Conservation (phyloP, 495 filamentous ascomycete species). For the Stereocaulon alpinum region DNA sequence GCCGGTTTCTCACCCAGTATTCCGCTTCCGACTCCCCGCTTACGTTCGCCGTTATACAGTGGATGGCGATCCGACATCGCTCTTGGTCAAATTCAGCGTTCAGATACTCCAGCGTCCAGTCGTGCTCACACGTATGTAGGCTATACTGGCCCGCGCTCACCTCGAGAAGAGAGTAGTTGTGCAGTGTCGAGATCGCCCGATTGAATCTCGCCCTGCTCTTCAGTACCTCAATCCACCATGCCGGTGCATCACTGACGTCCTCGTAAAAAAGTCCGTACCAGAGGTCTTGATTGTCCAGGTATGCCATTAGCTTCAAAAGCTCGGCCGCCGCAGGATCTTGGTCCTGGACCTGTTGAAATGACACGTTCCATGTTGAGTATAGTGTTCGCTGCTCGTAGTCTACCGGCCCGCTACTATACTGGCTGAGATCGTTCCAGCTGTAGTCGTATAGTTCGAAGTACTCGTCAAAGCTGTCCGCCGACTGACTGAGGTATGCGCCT, state of each 20-base stretch:
- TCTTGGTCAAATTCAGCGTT: constrained; percentile 21
- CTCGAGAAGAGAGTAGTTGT: constrained; percentile 13
- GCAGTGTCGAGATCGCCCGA: constrained; percentile 7
- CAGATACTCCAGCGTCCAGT: constrained; percentile 30
- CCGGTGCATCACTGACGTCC: constrained; percentile 3
- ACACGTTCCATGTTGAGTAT: constrained; percentile 38
- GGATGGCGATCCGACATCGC: constrained; percentile 7
- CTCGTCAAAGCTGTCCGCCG: constrained; percentile 12
- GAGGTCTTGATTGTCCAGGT: constrained; percentile 41
- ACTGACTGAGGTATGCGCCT: constrained; percentile 19
- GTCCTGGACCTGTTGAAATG: constrained; percentile 31
- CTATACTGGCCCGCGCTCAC: constrained; percentile 23
- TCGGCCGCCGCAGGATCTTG: constrained; percentile 30
- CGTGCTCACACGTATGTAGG: constrained; percentile 32
- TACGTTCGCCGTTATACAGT: constrained; percentile 9
- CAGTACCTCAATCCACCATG: constrained; percentile 6
- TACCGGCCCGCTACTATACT: constrained; percentile 3
- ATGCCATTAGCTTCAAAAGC: constrained; percentile 38
- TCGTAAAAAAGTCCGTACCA: constrained; percentile 33
- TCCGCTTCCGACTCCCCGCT: neutral
- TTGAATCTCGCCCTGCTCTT: constrained; percentile 10
- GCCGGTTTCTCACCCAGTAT: constrained; percentile 10
- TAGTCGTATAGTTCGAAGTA: constrained; percentile 14
- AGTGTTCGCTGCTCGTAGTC: constrained; percentile 21
- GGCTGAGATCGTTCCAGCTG: constrained; percentile 14